phyloP scores from a whole-genome alignment of 805 yeast genomes.

The Yamadazyma olivae region DNA sequence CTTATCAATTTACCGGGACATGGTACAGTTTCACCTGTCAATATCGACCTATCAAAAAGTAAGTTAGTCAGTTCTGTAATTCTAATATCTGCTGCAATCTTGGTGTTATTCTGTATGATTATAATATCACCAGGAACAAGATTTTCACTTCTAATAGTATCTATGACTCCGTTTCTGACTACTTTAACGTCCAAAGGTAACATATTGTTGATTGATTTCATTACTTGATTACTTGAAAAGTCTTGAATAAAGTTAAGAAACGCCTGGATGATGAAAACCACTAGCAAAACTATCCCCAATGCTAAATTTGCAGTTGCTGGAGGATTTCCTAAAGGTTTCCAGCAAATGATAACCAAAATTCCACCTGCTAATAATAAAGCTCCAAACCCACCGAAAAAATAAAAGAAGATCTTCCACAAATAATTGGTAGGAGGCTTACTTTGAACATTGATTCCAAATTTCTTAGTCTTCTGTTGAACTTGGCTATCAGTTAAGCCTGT shows the following conservation, averaged over 20 bases:
- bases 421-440: constrained; percentile 32
- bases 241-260: constrained; percentile 46
- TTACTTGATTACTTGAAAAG: constrained; percentile 43
- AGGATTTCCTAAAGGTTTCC: constrained; percentile 50
- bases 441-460: constrained; percentile 34
- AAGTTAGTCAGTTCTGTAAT: constrained; percentile 36
- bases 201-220: constrained; percentile 45
- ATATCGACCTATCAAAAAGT: constrained; percentile 43
- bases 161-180: constrained; percentile 30
- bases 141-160: constrained; percentile 26
- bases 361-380: constrained; percentile 39
- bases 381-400: constrained; percentile 51
- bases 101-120: constrained; percentile 32
- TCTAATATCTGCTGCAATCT: constrained; percentile 48
- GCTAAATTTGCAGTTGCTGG: constrained; percentile 42
- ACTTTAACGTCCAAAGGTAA: constrained; percentile 36
- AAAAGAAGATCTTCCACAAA: constrained; percentile 29
- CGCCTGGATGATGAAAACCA: constrained; percentile 42
- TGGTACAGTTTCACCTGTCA: constrained; percentile 50
- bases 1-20: constrained; percentile 25
- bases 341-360: constrained; percentile 38
- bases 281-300: constrained; percentile 38
- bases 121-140: constrained; percentile 49
- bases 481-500: constrained; percentile 21
- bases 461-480: constrained; percentile 12